Evolutionary conservation across 2,329 filamentous ascomycete genomes (phyloP).

Genomic region (Diaporthe helianthi): DNA sequence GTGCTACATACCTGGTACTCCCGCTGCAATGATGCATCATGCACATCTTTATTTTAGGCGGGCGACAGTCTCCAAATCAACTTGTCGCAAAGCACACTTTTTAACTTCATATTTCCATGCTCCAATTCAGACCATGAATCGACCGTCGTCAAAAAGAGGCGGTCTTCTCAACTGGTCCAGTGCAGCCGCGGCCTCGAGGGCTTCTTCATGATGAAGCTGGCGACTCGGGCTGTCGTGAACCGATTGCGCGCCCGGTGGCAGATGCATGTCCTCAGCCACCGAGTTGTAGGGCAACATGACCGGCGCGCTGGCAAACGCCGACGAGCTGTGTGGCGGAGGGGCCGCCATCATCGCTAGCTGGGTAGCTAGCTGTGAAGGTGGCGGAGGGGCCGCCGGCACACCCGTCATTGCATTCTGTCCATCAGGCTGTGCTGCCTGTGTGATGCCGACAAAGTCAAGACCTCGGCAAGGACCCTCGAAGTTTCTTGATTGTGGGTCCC

Average conservation of each 20-base stretch:
- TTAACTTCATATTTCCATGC: neutral
- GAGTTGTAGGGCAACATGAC: neutral
- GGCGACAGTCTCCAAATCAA: neutral
- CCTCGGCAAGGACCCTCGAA: constrained; percentile 19
- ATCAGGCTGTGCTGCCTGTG: neutral
- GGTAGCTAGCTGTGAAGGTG: constrained; percentile 18
- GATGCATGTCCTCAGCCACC: neutral
- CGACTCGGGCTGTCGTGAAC: constrained; percentile 26
- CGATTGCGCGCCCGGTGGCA: neutral
- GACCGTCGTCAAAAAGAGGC: constrained; percentile 23
- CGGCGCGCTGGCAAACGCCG: neutral
- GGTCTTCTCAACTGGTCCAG: constrained; percentile 29
- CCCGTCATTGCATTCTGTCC: neutral
- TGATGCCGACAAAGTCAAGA: constrained; percentile 27
- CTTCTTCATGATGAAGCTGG: constrained; percentile 29
- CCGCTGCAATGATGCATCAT: neutral
- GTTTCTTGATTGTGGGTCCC: constrained; percentile 12
- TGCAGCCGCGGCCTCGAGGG: constrained; percentile 30
- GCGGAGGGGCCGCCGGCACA: neutral
- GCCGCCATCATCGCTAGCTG: constrained; percentile 23
- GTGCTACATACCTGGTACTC: neutral
- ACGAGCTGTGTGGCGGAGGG: neutral
- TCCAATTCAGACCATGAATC: constrained; percentile 10
- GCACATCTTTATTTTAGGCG: neutral
- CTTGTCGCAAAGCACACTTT: neutral